phyloP scores from a whole-genome alignment of 495 filamentous ascomycete species.

The Filosporella fistucella region DNA sequence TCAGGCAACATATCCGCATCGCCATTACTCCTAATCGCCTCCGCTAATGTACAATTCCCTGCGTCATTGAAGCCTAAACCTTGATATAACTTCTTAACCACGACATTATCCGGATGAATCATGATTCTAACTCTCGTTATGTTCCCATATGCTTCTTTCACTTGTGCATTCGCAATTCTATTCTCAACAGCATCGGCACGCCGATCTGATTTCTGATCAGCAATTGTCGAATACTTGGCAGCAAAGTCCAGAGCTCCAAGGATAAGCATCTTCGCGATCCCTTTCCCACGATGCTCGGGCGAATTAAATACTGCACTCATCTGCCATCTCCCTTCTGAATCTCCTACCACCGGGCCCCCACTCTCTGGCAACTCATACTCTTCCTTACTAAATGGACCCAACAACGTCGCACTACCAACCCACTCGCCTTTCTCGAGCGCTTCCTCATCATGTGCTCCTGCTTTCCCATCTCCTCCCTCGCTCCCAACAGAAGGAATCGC shows the following conservation, averaged over 20 bases:
- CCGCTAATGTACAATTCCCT: constrained; percentile 28
- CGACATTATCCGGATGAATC: constrained; percentile 28
- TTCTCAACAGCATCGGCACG: no score
- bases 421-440: no score
- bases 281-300: constrained; percentile 28
- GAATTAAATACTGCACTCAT: constrained; percentile 33
- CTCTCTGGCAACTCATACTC: constrained; percentile 23
- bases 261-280: constrained; percentile 32
- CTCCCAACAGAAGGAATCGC: no score
- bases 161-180: no score
- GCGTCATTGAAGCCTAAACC: constrained; percentile 28
- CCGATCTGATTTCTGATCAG: no score
- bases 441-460: no score
- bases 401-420: constrained; percentile 32
- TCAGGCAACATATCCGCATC: constrained; percentile 29
- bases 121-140: constrained; percentile 27
- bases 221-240: no score
- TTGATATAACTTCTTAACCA: constrained; percentile 27
- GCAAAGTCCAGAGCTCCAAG: constrained; percentile 27
- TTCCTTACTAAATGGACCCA: constrained; percentile 23
- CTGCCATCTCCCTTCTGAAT: constrained; percentile 30
- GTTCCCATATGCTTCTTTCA: constrained; percentile 12
- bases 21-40: constrained; percentile 32
- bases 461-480: no score
- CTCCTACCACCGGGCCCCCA: constrained; percentile 12